Conservation (phyloP, 2,329 filamentous ascomycete species). For the Neospermospora avenae region DNA sequence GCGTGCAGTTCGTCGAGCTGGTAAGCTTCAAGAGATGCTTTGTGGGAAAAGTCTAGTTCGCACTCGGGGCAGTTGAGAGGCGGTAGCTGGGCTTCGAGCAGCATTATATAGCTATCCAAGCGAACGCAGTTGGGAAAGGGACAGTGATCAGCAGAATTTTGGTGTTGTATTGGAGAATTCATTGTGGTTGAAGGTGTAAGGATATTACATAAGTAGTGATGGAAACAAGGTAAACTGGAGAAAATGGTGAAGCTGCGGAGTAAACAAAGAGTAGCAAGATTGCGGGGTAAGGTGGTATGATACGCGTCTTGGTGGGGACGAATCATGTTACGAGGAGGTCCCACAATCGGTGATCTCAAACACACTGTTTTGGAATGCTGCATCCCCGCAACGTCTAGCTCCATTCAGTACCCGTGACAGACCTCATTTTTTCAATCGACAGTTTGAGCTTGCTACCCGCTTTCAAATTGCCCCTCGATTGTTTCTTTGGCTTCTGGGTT, state of each 20-base stretch:
- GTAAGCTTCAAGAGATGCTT: conserved; percentile 17
- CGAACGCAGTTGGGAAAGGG: conserved; percentile 13
- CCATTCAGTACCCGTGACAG: background rate
- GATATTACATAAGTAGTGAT: conserved; percentile 12
- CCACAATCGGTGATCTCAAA: too few species aligned
- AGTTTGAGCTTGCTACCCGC: too few species aligned
- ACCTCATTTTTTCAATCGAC: too few species aligned
- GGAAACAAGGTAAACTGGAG: conserved; percentile 6
- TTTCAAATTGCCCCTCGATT: too few species aligned
- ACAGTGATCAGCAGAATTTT: conserved; percentile 17
- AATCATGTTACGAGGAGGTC: background rate
- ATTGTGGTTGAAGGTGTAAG: conserved; percentile 8
- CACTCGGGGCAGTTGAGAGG: conserved; percentile 16
- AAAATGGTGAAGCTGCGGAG: conserved; percentile 3
- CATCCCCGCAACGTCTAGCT: background rate
- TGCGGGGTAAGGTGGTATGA: conserved; percentile 11
- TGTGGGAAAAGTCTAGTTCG: conserved; percentile 12
- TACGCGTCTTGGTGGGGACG: background rate
- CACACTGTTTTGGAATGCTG: too few species aligned
- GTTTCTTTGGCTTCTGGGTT: too few species aligned
- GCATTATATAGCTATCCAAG: conserved; percentile 13
- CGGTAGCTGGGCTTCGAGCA: conserved; percentile 17
- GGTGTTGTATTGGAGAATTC: conserved; percentile 15
- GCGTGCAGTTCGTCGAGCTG: conserved; percentile 16
- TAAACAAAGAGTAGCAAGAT: conserved; percentile 1